A percentile compares a stretch with the other conserved stretches of the same genome.
These are phyloP conservation scores for Trichoderma guizhouense DNA, from an alignment of 2,329 filamentous ascomycete species.

Conservation along the genomic window DNA sequence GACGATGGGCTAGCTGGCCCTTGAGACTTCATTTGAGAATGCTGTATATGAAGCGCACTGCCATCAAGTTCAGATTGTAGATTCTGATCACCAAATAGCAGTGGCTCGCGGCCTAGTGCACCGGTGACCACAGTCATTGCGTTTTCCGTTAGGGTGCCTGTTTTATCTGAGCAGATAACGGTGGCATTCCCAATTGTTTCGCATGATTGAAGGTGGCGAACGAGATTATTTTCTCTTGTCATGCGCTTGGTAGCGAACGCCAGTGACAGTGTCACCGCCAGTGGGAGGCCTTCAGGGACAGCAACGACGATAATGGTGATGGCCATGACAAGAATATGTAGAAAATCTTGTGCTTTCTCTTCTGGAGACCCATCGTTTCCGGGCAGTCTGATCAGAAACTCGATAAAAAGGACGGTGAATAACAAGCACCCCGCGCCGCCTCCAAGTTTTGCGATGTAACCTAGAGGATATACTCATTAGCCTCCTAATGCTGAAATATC, in stretches of 20 bases:
- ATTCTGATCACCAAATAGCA: background rate
- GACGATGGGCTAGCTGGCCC: background rate
- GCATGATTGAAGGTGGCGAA: constrained; percentile 64
- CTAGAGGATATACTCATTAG: background rate
- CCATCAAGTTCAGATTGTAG: background rate
- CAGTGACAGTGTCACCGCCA: constrained; percentile 65
- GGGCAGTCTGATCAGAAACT: constrained; percentile 64
- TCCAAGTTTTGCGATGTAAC: constrained; percentile 40
- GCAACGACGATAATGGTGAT: constrained; percentile 66
- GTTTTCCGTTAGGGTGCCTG: constrained; percentile 34
- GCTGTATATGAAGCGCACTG: background rate
- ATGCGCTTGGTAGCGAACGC: constrained; percentile 68
- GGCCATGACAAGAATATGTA: constrained; percentile 63
- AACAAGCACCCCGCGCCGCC: constrained; percentile 68
- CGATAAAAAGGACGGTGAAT: constrained; percentile 75
- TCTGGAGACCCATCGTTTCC: constrained; percentile 46
- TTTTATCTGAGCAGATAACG: constrained; percentile 69
- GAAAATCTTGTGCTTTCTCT: constrained; percentile 56
- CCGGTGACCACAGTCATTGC: constrained; percentile 28
- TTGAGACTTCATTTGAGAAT: background rate
- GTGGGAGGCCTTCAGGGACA: constrained; percentile 62
- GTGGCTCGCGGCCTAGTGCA: constrained; percentile 16
- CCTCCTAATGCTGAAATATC: background rate
- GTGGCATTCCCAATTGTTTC: constrained; percentile 72
- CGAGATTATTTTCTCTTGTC: constrained; percentile 68